These are phyloP conservation scores for Chlorella sp. DNA, from an alignment of 139 green algal genomes.

Conservation along the genomic window DNA sequence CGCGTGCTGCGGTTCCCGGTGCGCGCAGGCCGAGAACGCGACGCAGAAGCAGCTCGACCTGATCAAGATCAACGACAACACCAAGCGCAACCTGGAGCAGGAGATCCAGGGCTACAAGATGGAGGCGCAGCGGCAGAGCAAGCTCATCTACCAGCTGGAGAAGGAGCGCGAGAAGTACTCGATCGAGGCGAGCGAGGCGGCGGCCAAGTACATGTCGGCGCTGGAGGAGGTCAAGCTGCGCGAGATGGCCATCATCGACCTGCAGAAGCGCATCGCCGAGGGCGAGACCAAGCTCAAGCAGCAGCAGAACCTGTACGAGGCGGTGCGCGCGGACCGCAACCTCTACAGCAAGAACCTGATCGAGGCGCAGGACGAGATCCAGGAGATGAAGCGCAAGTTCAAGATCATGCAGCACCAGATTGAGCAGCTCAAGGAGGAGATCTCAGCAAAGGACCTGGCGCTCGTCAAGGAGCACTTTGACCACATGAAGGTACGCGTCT, in stretches of 20 bases:
- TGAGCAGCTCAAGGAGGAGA: slow-evolving; percentile 88
- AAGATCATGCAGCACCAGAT: slow-evolving; percentile 87
- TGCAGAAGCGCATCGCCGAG: slow-evolving; percentile 86
- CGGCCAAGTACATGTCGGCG: slow-evolving; percentile 66
- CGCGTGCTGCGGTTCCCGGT: too few species aligned
- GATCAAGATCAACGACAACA: slow-evolving; percentile 82
- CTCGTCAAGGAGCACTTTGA: slow-evolving; percentile 89
- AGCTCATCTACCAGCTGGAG: slow-evolving; percentile 68
- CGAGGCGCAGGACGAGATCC: slow-evolving; percentile 83
- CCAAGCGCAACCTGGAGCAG: slow-evolving; percentile 82
- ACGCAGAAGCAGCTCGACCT: slow-evolving; percentile 78
- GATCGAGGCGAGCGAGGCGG: slow-evolving; percentile 67
- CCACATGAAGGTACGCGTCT: slow-evolving; percentile 83
- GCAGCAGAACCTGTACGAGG: slow-evolving; percentile 78
- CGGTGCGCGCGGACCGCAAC: slow-evolving; percentile 77
- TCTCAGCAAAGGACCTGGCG: slow-evolving; percentile 71
- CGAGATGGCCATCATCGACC: slow-evolving; percentile 81
- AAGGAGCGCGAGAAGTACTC: slow-evolving; percentile 78
- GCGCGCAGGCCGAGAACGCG: slow-evolving; percentile 66
- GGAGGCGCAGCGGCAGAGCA: slow-evolving; percentile 67
- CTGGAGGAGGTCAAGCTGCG: slow-evolving; percentile 83
- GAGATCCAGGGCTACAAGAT: slow-evolving; percentile 72
- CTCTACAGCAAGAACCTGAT: slow-evolving; percentile 88
- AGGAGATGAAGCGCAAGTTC: slow-evolving; percentile 89
- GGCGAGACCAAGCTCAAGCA: slow-evolving; percentile 79